Evolutionary conservation across 345 rosid genomes (phyloP).

Genomic region (Gynandropsis gynandra): DNA sequence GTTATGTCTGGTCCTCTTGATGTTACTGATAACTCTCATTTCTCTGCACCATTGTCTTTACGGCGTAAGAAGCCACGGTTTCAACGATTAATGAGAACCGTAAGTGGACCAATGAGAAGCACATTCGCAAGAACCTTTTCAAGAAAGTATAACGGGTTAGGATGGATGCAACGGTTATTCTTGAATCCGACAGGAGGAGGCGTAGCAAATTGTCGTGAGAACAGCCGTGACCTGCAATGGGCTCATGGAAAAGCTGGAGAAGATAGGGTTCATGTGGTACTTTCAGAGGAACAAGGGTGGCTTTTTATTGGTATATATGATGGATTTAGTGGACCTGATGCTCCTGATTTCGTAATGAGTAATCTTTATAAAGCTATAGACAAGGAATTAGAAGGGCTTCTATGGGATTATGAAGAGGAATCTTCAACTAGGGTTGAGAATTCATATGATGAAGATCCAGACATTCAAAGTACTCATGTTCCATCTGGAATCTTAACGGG

Average conservation of each 20-base stretch:
- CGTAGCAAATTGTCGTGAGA: slow-evolving; percentile 27
- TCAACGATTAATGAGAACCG: slow-evolving; percentile 33
- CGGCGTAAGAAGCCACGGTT: slow-evolving; percentile 56
- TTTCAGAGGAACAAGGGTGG: slow-evolving; percentile 83
- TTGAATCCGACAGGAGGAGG: slow-evolving; percentile 45
- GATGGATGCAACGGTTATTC: slow-evolving; percentile 80
- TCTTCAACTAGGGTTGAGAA: too few relatives aligned
- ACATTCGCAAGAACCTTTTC: slow-evolving; percentile 80
- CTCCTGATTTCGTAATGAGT: slow-evolving; percentile 66
- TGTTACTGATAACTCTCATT: slow-evolving; percentile 54
- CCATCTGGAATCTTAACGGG: too few relatives aligned
- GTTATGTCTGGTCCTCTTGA: slow-evolving; percentile 33
- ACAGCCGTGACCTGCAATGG: slow-evolving; percentile 46
- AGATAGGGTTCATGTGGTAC: slow-evolving; percentile 81
- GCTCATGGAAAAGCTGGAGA: slow-evolving; percentile 96
- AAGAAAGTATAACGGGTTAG: slow-evolving; percentile 51
- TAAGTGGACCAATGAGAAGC: slow-evolving; percentile 36
- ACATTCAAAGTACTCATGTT: too few relatives aligned
- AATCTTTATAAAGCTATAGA: slow-evolving; percentile 62
- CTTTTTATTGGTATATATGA: slow-evolving; percentile 93
- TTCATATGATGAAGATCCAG: too few relatives aligned
- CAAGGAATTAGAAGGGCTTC: slow-evolving; percentile 57
- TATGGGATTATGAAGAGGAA: slow-evolving; percentile 38
- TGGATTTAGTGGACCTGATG: slow-evolving; percentile 92
- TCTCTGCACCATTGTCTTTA: slow-evolving; percentile 83